Evolutionary conservation across 2,329 filamentous ascomycete genomes (phyloP).

Genomic region (Xylariomycetidae sp.): DNA sequence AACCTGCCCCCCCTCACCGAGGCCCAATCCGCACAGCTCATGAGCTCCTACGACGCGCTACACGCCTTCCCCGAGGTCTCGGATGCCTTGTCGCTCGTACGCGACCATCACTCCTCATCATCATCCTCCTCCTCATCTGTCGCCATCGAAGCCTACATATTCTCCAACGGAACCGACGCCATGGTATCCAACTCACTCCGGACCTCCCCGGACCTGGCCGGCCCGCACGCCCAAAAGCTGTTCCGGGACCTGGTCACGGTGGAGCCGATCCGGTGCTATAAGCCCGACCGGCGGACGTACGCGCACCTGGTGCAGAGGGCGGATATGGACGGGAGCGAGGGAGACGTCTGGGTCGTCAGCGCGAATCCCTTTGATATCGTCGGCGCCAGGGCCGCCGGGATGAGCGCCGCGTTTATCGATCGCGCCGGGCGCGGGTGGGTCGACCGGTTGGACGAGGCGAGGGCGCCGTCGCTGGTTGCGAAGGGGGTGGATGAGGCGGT

Average conservation of each 20-base stretch:
- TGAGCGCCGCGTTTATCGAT: conserved; percentile 66
- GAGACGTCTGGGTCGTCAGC: conserved; percentile 63
- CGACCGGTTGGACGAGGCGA: conserved; percentile 50
- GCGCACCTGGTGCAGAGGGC: conserved; percentile 49
- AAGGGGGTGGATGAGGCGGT: conserved; percentile 55
- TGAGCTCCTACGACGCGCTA: conserved; percentile 62
- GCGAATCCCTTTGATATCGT: conserved; percentile 71
- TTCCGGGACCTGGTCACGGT: conserved; percentile 58
- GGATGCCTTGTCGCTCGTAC: conserved; percentile 45
- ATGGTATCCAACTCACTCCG: conserved; percentile 61
- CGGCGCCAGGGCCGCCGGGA: conserved; percentile 56
- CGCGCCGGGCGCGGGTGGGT: conserved; percentile 58
- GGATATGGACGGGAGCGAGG: conserved; percentile 39
- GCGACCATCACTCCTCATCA: background rate
- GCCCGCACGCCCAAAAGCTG: conserved; percentile 34
- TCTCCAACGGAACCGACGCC: conserved; percentile 62
- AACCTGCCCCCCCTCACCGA: conserved; percentile 39
- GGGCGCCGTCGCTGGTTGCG: conserved; percentile 49
- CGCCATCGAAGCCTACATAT: conserved; percentile 53
- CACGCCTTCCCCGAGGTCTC: conserved; percentile 61
- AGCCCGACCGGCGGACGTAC: conserved; percentile 61
- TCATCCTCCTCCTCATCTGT: background rate
- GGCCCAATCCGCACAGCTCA: conserved; percentile 46
- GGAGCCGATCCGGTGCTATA: conserved; percentile 56
- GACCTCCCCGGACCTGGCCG: conserved; percentile 48